phyloP scores from a whole-genome alignment of 2,329 filamentous ascomycete species.

The Dendrostoma leiphaemia region DNA sequence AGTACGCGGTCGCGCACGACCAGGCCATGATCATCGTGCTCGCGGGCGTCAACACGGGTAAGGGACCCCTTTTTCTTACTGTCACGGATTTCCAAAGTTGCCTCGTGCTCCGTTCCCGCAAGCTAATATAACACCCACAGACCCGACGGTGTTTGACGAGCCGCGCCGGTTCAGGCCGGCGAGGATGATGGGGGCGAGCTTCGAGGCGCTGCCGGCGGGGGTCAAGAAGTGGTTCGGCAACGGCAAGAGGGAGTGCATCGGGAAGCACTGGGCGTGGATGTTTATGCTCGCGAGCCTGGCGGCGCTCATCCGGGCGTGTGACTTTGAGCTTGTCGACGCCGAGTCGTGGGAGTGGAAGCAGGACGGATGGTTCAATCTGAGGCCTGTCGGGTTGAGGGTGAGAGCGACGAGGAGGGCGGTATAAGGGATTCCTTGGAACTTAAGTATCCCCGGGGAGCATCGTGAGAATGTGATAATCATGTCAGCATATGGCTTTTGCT shows the following conservation, averaged over 20 bases:
- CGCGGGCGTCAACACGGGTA: conserved; percentile 48
- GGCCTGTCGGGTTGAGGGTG: conserved; percentile 45
- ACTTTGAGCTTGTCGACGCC: conserved; percentile 42
- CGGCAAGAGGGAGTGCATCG: conserved; percentile 51
- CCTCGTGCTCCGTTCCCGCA: too few species aligned
- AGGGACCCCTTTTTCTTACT: too few species aligned
- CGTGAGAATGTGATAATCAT: too few species aligned
- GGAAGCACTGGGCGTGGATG: conserved; percentile 48
- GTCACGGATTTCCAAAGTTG: too few species aligned
- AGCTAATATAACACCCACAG: too few species aligned
- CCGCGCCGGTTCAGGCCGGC: conserved; percentile 45
- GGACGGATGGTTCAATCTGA: conserved; percentile 53
- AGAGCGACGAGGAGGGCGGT: conserved; percentile 37
- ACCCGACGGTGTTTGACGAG: conserved; percentile 46
- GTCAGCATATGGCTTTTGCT: too few species aligned
- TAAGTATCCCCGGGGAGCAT: too few species aligned
- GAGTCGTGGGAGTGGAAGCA: conserved; percentile 38
- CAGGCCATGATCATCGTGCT: conserved; percentile 49
- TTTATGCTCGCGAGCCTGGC: conserved; percentile 42
- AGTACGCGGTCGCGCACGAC: conserved; percentile 47
- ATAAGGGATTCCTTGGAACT: too few species aligned
- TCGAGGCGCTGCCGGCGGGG: conserved; percentile 39
- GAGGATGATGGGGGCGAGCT: conserved; percentile 46
- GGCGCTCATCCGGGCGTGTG: conserved; percentile 41
- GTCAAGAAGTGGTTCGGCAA: conserved; percentile 53